phyloP scores from a whole-genome alignment of 1,284 basidiomycete genomes.

The Irpex sp. region DNA sequence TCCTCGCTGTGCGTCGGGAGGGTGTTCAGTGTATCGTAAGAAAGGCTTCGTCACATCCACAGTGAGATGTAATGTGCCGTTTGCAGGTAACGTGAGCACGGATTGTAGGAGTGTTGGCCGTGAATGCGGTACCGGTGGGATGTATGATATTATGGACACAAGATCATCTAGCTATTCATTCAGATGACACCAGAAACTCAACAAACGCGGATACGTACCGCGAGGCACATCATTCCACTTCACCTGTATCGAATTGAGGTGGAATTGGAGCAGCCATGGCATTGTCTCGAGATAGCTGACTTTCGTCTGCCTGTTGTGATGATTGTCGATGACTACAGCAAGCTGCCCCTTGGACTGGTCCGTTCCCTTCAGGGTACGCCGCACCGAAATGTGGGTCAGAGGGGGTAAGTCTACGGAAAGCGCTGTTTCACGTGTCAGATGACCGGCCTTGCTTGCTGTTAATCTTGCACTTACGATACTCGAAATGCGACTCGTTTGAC shows the following conservation, averaged over 20 bases:
- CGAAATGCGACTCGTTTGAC: slow-evolving; percentile 47
- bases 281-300: slow-evolving; percentile 87
- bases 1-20: slow-evolving; percentile 92
- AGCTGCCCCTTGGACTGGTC: slow-evolving; percentile 79
- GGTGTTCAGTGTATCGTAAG: slow-evolving; percentile 93
- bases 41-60: slow-evolving; percentile 85
- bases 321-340: slow-evolving; percentile 68
- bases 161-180: slow-evolving; percentile 44
- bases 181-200: too few relatives aligned
- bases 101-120: slow-evolving; percentile 77
- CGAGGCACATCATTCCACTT: slow-evolving; percentile 35
- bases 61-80: slow-evolving; percentile 57
- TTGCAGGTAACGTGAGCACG: slow-evolving; percentile 66
- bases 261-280: slow-evolving; percentile 91
- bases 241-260: slow-evolving; percentile 74
- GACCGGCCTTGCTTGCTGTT: not conserved
- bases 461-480: slow-evolving; percentile 46
- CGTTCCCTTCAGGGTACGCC: slow-evolving; percentile 70
- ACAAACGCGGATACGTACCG: slow-evolving; percentile 34
- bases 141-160: slow-evolving; percentile 61
- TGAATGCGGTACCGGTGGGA: slow-evolving; percentile 64
- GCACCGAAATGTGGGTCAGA: slow-evolving; percentile 51
- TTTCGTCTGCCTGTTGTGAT: slow-evolving; percentile 43
- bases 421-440: slow-evolving; percentile 16
- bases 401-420: slow-evolving; percentile 25